A percentile compares a stretch with the other conserved stretches of the same genome.
Evolutionary conservation across 2,329 filamentous ascomycete genomes (phyloP).

Genomic region (Fusarium subglutinans): DNA sequence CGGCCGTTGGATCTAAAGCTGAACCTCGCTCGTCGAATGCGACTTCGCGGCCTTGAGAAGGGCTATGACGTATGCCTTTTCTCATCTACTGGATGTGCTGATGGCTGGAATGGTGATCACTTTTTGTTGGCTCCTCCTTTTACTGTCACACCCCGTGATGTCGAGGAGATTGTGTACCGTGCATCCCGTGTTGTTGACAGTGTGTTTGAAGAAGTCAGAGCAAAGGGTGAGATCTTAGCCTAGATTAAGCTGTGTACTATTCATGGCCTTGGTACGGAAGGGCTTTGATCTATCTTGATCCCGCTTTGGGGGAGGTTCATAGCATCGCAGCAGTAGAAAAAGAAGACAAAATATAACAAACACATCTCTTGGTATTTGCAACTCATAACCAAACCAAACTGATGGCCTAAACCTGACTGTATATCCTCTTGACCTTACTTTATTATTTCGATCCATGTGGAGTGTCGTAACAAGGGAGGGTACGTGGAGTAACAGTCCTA

Average conservation of each 20-base stretch:
- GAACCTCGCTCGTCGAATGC: not conserved
- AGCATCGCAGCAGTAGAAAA: not conserved
- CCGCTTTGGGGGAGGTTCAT: not conserved
- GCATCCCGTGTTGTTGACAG: not conserved
- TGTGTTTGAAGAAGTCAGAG: not conserved
- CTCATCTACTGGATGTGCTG: not conserved
- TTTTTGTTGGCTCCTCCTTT: not conserved
- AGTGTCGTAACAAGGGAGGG: not conserved
- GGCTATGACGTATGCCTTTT: not conserved
- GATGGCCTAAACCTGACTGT: accelerated
- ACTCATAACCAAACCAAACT: not conserved
- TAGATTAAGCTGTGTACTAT: not conserved
- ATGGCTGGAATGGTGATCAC: not conserved
- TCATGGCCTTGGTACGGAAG: accelerated
- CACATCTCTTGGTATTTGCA: not conserved
- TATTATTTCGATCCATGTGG: not conserved
- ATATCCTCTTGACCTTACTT: not conserved
- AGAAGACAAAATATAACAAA: not conserved
- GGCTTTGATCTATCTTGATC: not conserved
- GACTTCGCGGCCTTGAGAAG: not conserved
- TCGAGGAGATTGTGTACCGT: not conserved
- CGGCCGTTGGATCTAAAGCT: not conserved
- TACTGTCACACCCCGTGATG: not conserved
- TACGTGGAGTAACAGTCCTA: not conserved
- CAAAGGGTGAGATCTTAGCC: not conserved